A percentile compares a stretch with the other conserved stretches of the same genome.
phyloP scores from a whole-genome alignment of 805 yeast species.

The Cyberlindnera mycetangii region DNA sequence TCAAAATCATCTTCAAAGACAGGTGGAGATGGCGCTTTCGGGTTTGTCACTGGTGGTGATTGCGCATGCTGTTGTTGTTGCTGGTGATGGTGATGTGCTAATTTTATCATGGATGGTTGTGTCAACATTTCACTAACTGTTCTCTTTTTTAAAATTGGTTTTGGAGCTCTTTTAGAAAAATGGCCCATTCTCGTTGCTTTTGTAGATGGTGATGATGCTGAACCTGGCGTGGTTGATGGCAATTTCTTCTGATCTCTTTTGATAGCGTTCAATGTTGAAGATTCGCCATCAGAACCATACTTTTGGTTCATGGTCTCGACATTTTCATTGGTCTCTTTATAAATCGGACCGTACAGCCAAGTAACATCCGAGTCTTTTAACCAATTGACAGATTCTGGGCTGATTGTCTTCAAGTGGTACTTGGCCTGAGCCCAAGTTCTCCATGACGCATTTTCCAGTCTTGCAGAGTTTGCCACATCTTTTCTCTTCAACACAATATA shows the following conservation, averaged over 20 bases:
- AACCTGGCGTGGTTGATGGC: conserved; percentile 14
- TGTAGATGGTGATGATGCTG: conserved; percentile 13
- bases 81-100: conserved; percentile 22
- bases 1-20: conserved; percentile 28
- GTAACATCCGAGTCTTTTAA: conserved; percentile 95
- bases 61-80: conserved; percentile 8
- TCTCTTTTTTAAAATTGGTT: conserved; percentile 86
- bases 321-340: conserved; percentile 19
- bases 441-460: conserved; percentile 92
- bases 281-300: conserved; percentile 40
- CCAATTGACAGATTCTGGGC: conserved; percentile 94
- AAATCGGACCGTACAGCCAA: conserved; percentile 91
- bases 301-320: conserved; percentile 27
- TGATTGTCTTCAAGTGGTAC: conserved; percentile 70
- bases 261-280: conserved; percentile 25
- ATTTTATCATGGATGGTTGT: conserved; percentile 40
- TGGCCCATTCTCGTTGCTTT: conserved; percentile 12
- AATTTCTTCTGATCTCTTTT: conserved; percentile 22
- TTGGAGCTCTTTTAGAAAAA: conserved; percentile 37
- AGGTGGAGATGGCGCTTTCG: conserved; percentile 25
- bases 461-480: conserved; percentile 78
- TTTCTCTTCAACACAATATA: conserved; percentile 81
- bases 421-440: conserved; percentile 96
- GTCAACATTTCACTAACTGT: conserved; percentile 80
- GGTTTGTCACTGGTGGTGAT: not conserved